phyloP scores from a whole-genome alignment of 2,329 filamentous ascomycete genomes.

The Dactylellina drechsleri region DNA sequence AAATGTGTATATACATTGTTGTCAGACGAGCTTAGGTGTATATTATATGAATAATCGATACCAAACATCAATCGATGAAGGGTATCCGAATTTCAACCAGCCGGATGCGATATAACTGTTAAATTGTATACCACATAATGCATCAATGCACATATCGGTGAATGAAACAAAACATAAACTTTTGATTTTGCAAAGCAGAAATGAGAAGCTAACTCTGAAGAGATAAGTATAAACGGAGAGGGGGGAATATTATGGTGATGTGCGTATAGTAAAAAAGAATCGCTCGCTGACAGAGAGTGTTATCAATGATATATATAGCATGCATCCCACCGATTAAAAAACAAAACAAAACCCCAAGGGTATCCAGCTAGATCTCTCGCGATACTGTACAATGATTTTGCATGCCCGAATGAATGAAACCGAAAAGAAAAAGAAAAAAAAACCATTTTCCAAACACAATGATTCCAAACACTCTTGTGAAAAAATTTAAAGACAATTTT shows the following conservation, averaged over 20 bases:
- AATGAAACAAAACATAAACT: constrained; percentile 4
- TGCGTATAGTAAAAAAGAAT: constrained; percentile 8
- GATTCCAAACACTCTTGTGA: too few species aligned
- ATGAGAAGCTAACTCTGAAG: not conserved
- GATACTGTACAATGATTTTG: constrained; percentile 38
- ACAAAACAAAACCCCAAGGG: constrained; percentile 19
- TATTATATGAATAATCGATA: not conserved
- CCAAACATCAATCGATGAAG: too few species aligned
- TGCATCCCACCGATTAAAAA: constrained; percentile 10
- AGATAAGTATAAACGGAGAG: constrained; percentile 2
- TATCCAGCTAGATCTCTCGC: constrained; percentile 32
- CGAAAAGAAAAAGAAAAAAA: constrained; percentile 3
- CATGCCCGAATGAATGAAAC: too few species aligned
- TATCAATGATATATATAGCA: constrained; percentile 15
- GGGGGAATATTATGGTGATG: constrained; percentile 14
- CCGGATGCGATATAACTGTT: too few species aligned
- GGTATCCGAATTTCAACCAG: too few species aligned
- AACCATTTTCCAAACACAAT: too few species aligned
- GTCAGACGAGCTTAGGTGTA: not conserved
- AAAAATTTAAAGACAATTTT: too few species aligned
- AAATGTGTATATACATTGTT: not conserved
- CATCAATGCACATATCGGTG: too few species aligned
- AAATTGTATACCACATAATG: too few species aligned
- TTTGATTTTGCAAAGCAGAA: constrained; percentile 6
- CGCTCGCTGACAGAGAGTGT: constrained; percentile 8